These are phyloP conservation scores for Neoarthrinium moseri DNA, from an alignment of 2,329 filamentous ascomycete species.

Conservation along the genomic window DNA sequence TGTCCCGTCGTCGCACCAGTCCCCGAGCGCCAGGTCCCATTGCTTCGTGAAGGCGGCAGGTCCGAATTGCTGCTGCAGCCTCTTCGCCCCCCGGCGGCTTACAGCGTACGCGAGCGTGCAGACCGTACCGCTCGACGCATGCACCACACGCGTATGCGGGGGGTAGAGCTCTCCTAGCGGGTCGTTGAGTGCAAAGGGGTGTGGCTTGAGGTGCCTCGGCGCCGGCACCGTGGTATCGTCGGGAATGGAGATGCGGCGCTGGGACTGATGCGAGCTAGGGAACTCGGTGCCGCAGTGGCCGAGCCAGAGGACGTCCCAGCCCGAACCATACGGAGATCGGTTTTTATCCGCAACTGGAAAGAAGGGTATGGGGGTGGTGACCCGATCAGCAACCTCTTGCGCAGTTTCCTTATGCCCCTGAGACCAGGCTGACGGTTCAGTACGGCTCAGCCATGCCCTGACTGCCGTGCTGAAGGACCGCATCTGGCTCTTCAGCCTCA, in stretches of 20 bases:
- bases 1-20: not conserved
- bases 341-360: slow-evolving; percentile 15
- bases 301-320: slow-evolving; percentile 52
- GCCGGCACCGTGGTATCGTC: slow-evolving; percentile 35
- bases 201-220: slow-evolving; percentile 29
- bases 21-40: not conserved
- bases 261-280: slow-evolving; percentile 17
- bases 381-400: slow-evolving; percentile 1
- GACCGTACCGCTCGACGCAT: slow-evolving; percentile 36
- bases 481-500: slow-evolving; percentile 40
- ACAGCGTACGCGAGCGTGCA: slow-evolving; percentile 45
- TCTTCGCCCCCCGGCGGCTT: slow-evolving; percentile 40
- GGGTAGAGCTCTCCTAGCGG: slow-evolving; percentile 34
- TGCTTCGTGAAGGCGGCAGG: not conserved
- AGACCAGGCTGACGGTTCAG: slow-evolving; percentile 20
- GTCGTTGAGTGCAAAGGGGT: too few relatives aligned
- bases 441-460: slow-evolving; percentile 17
- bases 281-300: slow-evolving; percentile 45
- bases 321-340: slow-evolving; percentile 40
- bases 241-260: slow-evolving; percentile 29
- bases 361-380: slow-evolving; percentile 15
- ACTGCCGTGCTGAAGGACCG: slow-evolving; percentile 22
- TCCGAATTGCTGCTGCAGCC: not conserved
- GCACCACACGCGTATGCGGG: slow-evolving; percentile 42
- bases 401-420: slow-evolving; percentile 15